Evolutionary conservation across 495 filamentous ascomycete genomes (phyloP).

Genomic region (Alectoria sarmentosa): DNA sequence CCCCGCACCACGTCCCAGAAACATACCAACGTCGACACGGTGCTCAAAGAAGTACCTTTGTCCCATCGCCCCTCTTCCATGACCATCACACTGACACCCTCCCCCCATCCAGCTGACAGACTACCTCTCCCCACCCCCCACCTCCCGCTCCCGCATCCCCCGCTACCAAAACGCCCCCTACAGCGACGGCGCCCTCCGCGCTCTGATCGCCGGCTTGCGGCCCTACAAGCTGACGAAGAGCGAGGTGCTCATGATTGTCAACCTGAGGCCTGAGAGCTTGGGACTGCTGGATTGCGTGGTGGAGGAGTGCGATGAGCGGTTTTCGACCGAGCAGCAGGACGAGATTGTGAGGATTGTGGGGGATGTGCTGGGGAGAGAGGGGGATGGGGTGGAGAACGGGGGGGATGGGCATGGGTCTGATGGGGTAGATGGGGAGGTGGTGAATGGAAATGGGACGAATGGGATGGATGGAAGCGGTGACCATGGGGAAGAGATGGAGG

Average conservation of each 20-base stretch:
- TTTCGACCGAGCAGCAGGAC: constrained; percentile 32
- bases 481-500: neutral
- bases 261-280: constrained; percentile 40
- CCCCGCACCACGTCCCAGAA: constrained; percentile 33
- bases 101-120: constrained; percentile 24
- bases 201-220: constrained; percentile 32
- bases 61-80: constrained; percentile 32
- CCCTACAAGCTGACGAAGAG: constrained; percentile 52
- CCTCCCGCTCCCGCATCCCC: constrained; percentile 22
- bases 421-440: neutral
- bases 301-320: constrained; percentile 44
- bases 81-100: neutral
- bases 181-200: constrained; percentile 14
- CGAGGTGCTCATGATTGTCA: constrained; percentile 59
- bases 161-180: constrained; percentile 7
- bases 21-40: constrained; percentile 42
- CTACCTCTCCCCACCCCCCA: constrained; percentile 27
- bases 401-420: neutral
- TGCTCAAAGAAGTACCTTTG: constrained; percentile 43
- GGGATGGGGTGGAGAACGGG: constrained; percentile 18
- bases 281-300: constrained; percentile 40
- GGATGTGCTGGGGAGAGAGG: constrained; percentile 32
- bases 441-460: neutral
- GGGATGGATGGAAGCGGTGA: neutral
- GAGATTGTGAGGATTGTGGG: constrained; percentile 35